Percentiles rank a stretch among this genome's conserved stretches.
Conservation (phyloP, 768 basidiomycete genomes). For the Harrya chromipes region DNA sequence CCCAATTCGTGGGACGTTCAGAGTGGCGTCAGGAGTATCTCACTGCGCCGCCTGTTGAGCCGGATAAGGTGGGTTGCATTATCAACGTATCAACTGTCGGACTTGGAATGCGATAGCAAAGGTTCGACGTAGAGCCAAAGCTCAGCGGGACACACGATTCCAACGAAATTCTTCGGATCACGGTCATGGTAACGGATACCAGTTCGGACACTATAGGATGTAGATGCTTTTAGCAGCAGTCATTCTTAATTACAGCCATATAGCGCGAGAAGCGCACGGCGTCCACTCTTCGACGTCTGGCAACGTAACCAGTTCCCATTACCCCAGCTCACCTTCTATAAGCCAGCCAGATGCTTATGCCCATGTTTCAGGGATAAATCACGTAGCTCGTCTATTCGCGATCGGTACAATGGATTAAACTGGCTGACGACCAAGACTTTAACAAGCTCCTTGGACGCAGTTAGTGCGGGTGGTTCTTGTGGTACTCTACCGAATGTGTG, state of each 20-base stretch:
- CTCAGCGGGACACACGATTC: background rate
- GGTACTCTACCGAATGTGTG: constrained; percentile 58
- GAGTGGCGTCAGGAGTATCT: too few species aligned
- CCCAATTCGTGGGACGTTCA: background rate
- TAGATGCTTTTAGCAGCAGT: background rate
- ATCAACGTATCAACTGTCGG: background rate
- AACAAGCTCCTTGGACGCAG: constrained; percentile 3
- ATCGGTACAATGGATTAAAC: constrained; percentile 19
- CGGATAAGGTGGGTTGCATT: background rate
- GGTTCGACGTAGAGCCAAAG: background rate
- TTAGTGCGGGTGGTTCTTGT: constrained; percentile 89
- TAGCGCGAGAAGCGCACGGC: background rate
- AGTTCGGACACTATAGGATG: background rate
- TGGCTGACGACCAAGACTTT: constrained; percentile 6
- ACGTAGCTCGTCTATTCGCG: constrained; percentile 24
- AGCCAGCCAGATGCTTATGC: background rate
- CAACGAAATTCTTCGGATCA: background rate
- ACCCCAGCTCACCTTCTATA: constrained; percentile 4
- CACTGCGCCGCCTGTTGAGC: background rate
- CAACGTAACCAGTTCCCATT: background rate
- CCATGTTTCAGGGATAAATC: constrained; percentile 13
- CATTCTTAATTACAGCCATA: background rate
- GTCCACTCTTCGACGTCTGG: background rate
- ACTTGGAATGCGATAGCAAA: background rate
- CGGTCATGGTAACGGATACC: background rate